Conservation (phyloP, 1,139 yeast genomes). For the Hyphopichia fennica region DNA sequence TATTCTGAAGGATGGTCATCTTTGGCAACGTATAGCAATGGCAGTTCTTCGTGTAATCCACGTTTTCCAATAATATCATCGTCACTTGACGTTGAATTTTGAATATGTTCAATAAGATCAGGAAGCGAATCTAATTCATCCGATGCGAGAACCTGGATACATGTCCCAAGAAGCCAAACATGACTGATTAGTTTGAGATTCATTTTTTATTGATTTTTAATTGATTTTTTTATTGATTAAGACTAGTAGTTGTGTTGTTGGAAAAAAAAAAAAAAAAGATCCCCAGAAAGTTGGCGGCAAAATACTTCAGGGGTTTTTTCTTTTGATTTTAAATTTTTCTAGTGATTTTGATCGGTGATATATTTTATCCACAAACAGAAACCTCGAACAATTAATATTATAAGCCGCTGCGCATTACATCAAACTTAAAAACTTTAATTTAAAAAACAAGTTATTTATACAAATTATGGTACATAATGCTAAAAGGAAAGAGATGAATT, state of each 20-base stretch:
- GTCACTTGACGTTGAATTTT: background rate
- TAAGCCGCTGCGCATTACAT: no score
- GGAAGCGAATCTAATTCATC: background rate
- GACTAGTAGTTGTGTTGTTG: no score
- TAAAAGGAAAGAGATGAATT: background rate
- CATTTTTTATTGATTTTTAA: no score
- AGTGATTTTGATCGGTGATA: background rate
- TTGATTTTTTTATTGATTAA: no score
- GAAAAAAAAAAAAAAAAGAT: no score
- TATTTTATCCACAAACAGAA: no score
- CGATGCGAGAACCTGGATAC: no score
- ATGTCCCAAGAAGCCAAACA: no score
- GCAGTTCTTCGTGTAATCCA: slow-evolving; percentile 37
- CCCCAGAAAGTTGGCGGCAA: background rate
- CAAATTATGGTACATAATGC: slow-evolving; percentile 1
- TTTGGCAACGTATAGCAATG: slow-evolving; percentile 25
- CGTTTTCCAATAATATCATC: slow-evolving; percentile 18
- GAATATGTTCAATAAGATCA: background rate
- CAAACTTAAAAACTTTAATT: background rate
- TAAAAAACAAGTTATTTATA: background rate
- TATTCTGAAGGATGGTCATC: slow-evolving; percentile 27
- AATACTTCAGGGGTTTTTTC: background rate
- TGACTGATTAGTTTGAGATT: no score
- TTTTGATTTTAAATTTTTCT: background rate
- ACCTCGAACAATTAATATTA: no score